Conservation (phyloP, 2,329 filamentous ascomycete genomes). For the Dothideomycetes sp. region DNA sequence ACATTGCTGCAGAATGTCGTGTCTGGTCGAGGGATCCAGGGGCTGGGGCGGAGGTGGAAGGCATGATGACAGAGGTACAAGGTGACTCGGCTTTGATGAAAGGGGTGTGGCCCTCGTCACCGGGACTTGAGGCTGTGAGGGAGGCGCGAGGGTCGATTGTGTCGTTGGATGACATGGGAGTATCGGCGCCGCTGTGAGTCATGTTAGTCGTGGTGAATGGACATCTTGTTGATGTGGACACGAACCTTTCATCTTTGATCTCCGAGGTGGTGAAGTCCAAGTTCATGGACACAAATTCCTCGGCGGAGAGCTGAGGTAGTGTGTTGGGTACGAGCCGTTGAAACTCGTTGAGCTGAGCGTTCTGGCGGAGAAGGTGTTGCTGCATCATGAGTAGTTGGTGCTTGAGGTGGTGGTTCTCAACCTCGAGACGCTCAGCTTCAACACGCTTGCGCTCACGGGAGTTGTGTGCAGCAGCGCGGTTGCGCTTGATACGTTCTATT, state of each 20-base stretch:
- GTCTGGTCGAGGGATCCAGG: slow-evolving; percentile 62
- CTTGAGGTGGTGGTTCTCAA: slow-evolving; percentile 13
- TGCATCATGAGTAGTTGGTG: slow-evolving; percentile 6
- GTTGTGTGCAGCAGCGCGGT: slow-evolving; percentile 90
- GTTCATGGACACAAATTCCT: slow-evolving; percentile 9
- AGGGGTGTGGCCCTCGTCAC: slow-evolving; percentile 13
- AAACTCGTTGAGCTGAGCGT: slow-evolving; percentile 11
- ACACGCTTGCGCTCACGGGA: slow-evolving; percentile 87
- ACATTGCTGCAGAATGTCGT: slow-evolving; percentile 99
- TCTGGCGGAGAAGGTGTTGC: slow-evolving; percentile 7
- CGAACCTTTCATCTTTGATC: slow-evolving; percentile 10
- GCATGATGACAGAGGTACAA: slow-evolving; percentile 7
- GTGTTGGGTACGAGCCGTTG: slow-evolving; percentile 10
- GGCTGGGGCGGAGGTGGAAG: background rate
- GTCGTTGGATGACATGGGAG: slow-evolving; percentile 9
- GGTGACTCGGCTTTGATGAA: slow-evolving; percentile 14
- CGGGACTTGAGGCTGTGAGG: slow-evolving; percentile 9
- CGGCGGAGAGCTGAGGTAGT: slow-evolving; percentile 9
- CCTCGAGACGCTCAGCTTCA: slow-evolving; percentile 75
- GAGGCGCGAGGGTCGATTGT: slow-evolving; percentile 13
- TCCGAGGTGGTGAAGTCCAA: background rate
- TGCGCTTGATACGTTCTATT: slow-evolving; percentile 92
- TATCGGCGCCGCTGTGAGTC: slow-evolving; percentile 5
- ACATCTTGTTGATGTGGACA: background rate
- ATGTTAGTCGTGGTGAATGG: slow-evolving; percentile 7